Percentiles rank a stretch among this genome's conserved stretches.
Evolutionary conservation across 2,329 filamentous ascomycete genomes (phyloP).

Genomic region (Cladosporium velox): DNA sequence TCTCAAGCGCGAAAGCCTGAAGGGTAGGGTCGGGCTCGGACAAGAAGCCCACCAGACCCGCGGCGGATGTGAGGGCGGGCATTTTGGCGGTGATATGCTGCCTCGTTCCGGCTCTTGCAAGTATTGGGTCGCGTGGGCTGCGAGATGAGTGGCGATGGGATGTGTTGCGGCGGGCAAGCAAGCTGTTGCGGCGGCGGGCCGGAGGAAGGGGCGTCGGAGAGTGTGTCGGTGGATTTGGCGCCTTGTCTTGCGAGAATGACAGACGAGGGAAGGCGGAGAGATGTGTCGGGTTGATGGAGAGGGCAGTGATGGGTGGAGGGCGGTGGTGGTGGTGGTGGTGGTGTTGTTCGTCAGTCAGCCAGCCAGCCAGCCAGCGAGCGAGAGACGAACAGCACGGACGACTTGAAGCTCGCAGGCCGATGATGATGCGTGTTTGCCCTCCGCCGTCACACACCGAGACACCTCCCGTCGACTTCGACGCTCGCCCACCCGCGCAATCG

Average conservation of each 20-base stretch:
- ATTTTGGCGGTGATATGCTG: conserved; percentile 51
- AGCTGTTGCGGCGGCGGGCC: conserved; percentile 21
- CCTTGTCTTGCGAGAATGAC: conserved; percentile 1
- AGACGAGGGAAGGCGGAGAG: conserved; percentile 11
- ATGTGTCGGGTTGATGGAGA: conserved; percentile 8
- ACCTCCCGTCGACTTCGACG: background rate
- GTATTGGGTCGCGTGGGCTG: background rate
- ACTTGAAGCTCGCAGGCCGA: conserved; percentile 5
- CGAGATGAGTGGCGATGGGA: conserved; percentile 22
- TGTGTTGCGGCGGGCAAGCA: conserved; percentile 18
- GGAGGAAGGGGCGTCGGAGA: conserved; percentile 13
- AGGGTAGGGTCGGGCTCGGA: conserved; percentile 92
- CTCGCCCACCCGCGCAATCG: background rate
- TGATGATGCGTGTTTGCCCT: conserved; percentile 11
- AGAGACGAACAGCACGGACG: conserved; percentile 6
- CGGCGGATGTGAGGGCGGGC: conserved; percentile 92
- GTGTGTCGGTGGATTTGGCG: conserved; percentile 4
- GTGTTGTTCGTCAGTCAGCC: conserved; percentile 9
- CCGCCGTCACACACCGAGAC: background rate
- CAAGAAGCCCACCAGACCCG: conserved; percentile 91
- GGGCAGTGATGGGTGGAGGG: conserved; percentile 2
- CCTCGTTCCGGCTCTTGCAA: conserved; percentile 11
- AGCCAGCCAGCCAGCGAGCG: background rate
- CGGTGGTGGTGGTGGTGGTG: conserved; percentile 5
- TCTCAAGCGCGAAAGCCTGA: conserved; percentile 91